Conservation (phyloP, 129 eudicot genomes). For the Artemisia annua region DNA sequence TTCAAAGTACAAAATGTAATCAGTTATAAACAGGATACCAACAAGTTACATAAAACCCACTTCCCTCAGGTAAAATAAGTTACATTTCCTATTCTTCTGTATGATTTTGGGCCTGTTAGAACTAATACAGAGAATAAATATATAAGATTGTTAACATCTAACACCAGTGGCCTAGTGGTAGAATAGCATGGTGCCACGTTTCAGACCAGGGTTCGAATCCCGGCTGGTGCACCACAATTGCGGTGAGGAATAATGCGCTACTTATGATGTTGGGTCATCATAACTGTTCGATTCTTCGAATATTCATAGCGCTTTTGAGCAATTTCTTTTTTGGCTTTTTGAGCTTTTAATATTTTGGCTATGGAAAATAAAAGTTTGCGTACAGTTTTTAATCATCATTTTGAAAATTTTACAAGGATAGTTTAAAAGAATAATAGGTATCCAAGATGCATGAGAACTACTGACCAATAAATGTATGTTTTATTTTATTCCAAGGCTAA, state of each 20-base stretch:
- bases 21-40: too few relatives aligned
- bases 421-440: background rate
- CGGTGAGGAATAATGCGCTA: too few relatives aligned
- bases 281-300: too few relatives aligned
- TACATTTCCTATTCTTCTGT: too few relatives aligned
- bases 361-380: background rate
- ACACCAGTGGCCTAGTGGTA: conserved; percentile 99
- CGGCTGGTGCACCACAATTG: conserved; percentile 57
- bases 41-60: too few relatives aligned
- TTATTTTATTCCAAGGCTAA: conserved; percentile 1
- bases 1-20: too few relatives aligned
- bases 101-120: too few relatives aligned
- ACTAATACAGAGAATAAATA: too few relatives aligned
- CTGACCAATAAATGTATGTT: background rate
- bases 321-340: background rate
- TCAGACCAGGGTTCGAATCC: conserved; percentile 98
- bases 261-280: too few relatives aligned
- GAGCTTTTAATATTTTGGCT: background rate
- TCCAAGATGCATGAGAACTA: conserved; percentile 5
- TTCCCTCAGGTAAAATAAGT: too few relatives aligned
- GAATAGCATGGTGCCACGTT: conserved; percentile 99
- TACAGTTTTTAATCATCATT: background rate
- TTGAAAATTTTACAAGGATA: background rate
- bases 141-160: too few relatives aligned
- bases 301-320: too few relatives aligned